A percentile compares a stretch with the other conserved stretches of the same genome.
phyloP scores from a whole-genome alignment of 1,139 yeast species.

The Arxiozyma slooffiae region DNA sequence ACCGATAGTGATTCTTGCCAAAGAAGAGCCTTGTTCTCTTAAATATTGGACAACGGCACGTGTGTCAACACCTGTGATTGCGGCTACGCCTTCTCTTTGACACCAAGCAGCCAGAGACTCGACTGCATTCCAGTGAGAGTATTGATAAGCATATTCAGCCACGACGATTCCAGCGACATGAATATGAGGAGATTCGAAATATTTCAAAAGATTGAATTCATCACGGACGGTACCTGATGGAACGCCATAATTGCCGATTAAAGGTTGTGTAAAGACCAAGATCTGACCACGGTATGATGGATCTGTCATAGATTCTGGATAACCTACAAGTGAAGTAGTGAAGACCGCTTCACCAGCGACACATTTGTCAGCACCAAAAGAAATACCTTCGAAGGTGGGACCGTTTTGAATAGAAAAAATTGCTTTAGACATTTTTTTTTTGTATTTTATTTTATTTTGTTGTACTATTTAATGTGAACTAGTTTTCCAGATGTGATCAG shows the following conservation, averaged over 20 bases:
- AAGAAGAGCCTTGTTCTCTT: slow-evolving; percentile 91
- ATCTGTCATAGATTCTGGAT: slow-evolving; percentile 98
- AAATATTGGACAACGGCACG: slow-evolving; percentile 84
- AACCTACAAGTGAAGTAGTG: slow-evolving; percentile 93
- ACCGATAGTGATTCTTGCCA: slow-evolving; percentile 82
- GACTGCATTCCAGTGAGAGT: slow-evolving; percentile 98
- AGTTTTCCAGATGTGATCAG: slow-evolving; percentile 46
- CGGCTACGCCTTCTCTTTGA: slow-evolving; percentile 91
- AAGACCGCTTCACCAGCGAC: slow-evolving; percentile 95
- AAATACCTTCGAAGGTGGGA: slow-evolving; percentile 83
- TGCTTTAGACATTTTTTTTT: slow-evolving; percentile 35
- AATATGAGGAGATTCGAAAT: slow-evolving; percentile 81
- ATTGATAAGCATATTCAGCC: slow-evolving; percentile 87
- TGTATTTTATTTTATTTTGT: slow-evolving; percentile 6
- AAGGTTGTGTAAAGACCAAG: slow-evolving; percentile 90
- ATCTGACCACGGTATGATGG: slow-evolving; percentile 96
- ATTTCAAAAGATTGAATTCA: slow-evolving; percentile 72
- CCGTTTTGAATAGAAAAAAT: slow-evolving; percentile 88
- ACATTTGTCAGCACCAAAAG: slow-evolving; percentile 89
- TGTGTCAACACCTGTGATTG: slow-evolving; percentile 94
- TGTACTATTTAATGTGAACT: slow-evolving; percentile 27
- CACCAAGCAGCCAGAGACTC: slow-evolving; percentile 95
- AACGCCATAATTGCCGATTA: slow-evolving; percentile 96
- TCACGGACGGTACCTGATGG: slow-evolving; percentile 78
- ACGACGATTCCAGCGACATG: slow-evolving; percentile 96